Evolutionary conservation across 768 basidiomycete genomes (phyloP), one percentile per base, ranked within the genome.

Genomic region (Atractiella rhizophila): DNA sequence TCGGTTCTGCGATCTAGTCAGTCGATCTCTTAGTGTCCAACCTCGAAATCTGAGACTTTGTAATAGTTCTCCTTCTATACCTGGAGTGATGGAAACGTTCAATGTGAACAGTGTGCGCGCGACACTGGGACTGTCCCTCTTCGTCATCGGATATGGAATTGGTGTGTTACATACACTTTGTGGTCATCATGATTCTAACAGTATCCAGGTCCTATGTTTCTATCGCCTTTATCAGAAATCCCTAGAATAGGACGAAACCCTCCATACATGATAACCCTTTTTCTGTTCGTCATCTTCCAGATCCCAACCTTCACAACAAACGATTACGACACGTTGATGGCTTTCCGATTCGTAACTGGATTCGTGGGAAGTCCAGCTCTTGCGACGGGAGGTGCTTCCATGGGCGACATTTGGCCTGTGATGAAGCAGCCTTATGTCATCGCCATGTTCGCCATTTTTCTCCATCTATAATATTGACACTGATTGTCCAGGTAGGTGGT

Each of bases 91-190:
- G n/a, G n/a, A n/a, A n/a, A n/a, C n/a, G n/a, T n/a, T n/a, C n/a
- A n/a, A n/a, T n/a, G 29, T 30, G 11, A 11, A 11, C 29, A 11
- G 16, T 11, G 11, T 11, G 29, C 29, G 11, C 16, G 56, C 49
- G 1, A 56, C 51, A 0, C 43, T 57, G 15, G 57, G 56, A n/a
- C 33, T 62, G 5, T 54, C 58, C 0, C 48, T 59, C 15, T 60
- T 59, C 46, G 57, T 61, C 19, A 36, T 42, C 5, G 57, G 52
- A 2, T 60, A 61, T 47, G 60, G 55, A 9, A 47, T 59, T 15
- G 57, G 53, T n/a, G n/a, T n/a, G n/a, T n/a, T n/a, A n/a, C n/a
- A n/a, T n/a, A n/a, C n/a, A n/a, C n/a, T n/a, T n/a, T n/a, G n/a
- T n/a, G n/a, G n/a, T n/a, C 2, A 5, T 16, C 7, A 5, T 20